Evolutionary conservation across 352 stramenopile species (phyloP).

Genomic region (Pythium phragmitis): DNA sequence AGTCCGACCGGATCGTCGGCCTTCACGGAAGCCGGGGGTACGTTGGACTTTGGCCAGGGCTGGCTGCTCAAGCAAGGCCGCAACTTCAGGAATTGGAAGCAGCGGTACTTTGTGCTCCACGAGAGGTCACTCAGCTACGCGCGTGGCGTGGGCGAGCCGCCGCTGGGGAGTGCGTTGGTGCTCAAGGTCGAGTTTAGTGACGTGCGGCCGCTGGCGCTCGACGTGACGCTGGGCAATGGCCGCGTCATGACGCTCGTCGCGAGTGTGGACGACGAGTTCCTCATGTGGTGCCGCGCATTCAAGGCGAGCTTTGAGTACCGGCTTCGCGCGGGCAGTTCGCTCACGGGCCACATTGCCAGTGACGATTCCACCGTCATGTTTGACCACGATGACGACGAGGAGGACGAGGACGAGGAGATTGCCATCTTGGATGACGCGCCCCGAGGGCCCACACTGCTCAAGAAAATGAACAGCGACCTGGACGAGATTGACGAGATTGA

Average conservation of each 20-base stretch:
- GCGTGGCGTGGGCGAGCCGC: conserved; percentile 30
- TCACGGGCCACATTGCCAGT: conserved; percentile 29
- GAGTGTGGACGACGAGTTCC: conserved; percentile 50
- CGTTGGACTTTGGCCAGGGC: conserved; percentile 25
- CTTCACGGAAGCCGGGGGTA: not conserved
- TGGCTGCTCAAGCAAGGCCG: conserved; percentile 79
- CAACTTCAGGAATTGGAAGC: conserved; percentile 77
- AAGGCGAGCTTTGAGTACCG: conserved; percentile 43
- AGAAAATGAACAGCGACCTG: conserved; percentile 16
- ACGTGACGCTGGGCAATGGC: conserved; percentile 62
- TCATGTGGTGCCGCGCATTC: conserved; percentile 59
- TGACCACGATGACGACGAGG: conserved; percentile 38
- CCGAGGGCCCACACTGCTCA: not conserved
- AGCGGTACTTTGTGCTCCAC: conserved; percentile 71
- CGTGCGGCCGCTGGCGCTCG: conserved; percentile 62
- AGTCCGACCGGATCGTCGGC: conserved; percentile 1
- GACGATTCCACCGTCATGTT: conserved; percentile 39
- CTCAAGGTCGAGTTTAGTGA: conserved; percentile 53
- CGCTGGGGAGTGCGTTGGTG: conserved; percentile 56
- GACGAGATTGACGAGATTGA: conserved; percentile 18
- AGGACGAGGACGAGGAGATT: conserved; percentile 18
- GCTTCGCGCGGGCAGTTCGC: not conserved
- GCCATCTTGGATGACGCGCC: conserved; percentile 11
- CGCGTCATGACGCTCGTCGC: conserved; percentile 63
- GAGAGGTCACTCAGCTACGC: conserved; percentile 54